A percentile compares a stretch with the other conserved stretches of the same genome.
Evolutionary conservation across 2,329 filamentous ascomycete genomes (phyloP).

Genomic region (Tothia fuscella): DNA sequence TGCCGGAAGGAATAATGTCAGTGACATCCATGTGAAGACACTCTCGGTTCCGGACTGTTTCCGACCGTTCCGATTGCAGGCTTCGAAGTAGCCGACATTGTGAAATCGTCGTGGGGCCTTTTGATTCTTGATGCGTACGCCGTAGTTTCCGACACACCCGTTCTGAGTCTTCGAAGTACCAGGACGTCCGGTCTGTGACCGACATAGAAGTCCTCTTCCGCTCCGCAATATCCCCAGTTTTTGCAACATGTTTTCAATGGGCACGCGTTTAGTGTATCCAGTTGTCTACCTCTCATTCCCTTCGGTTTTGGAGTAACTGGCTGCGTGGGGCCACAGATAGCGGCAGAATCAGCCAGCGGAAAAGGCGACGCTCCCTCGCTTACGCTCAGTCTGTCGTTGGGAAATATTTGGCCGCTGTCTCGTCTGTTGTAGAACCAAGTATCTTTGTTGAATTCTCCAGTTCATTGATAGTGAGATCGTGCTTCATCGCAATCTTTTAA

Average conservation of each 20-base stretch:
- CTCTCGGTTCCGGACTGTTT: constrained; percentile 18
- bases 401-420: constrained; percentile 18
- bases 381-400: constrained; percentile 27
- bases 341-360: constrained; percentile 20
- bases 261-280: constrained; percentile 17
- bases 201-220: constrained; percentile 33
- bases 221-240: constrained; percentile 35
- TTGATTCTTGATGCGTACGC: constrained; percentile 23
- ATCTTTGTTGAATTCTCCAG: constrained; percentile 30
- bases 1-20: constrained; percentile 11
- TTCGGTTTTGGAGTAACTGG: constrained; percentile 16
- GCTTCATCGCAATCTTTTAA: constrained; percentile 19
- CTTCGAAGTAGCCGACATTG: constrained; percentile 24
- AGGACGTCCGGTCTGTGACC: constrained; percentile 19
- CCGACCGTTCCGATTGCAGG: too few relatives aligned
- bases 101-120: constrained; percentile 14
- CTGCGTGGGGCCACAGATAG: constrained; percentile 22
- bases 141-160: constrained; percentile 33
- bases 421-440: constrained; percentile 37
- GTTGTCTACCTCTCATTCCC: constrained; percentile 18
- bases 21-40: constrained; percentile 21
- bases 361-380: constrained; percentile 30
- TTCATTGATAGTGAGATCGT: constrained; percentile 26
- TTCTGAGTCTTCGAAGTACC: constrained; percentile 26
- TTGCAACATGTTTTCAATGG: constrained; percentile 33